Percentiles rank a stretch among this genome's conserved stretches.
Evolutionary conservation across 2,329 filamentous ascomycete genomes (phyloP).

Genomic region (Nakataea oryzae): DNA sequence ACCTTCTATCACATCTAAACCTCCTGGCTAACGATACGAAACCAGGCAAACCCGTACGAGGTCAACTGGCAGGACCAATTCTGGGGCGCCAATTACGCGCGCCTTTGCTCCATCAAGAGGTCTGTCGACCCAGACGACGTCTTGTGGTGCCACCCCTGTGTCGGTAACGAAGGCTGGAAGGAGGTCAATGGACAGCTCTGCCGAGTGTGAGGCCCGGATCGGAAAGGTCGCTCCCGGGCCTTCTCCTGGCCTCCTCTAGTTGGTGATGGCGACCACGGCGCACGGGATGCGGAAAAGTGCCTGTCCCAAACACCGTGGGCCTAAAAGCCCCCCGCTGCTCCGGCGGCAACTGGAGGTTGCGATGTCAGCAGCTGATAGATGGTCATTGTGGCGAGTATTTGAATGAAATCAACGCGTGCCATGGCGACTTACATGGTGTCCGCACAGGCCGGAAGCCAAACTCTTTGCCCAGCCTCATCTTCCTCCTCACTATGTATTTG

Average conservation of each 20-base stretch:
- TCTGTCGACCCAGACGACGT: constrained; percentile 25
- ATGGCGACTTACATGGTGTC: neutral
- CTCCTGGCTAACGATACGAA: neutral
- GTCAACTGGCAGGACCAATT: constrained; percentile 13
- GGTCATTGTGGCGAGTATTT: too few relatives aligned
- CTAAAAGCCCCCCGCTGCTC: neutral
- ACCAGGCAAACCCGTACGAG: constrained; percentile 9
- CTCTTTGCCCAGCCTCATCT: neutral
- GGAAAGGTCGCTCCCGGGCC: neutral
- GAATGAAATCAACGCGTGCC: neutral
- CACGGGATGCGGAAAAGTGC: too few relatives aligned
- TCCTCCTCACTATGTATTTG: neutral
- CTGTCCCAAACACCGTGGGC: too few relatives aligned
- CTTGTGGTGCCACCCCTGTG: constrained; percentile 26
- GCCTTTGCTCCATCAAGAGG: constrained; percentile 23
- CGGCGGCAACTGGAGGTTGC: neutral
- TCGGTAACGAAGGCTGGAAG: constrained; percentile 20
- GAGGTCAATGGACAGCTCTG: constrained; percentile 10
- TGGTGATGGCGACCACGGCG: too few relatives aligned
- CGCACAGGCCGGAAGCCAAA: neutral
- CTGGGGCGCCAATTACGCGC: constrained; percentile 21
- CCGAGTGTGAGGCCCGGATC: constrained; percentile 5
- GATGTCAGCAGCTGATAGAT: neutral
- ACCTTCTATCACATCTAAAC: neutral
- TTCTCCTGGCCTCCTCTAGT: too few relatives aligned